A percentile compares a stretch with the other conserved stretches of the same genome.
Conservation (phyloP, 177 flowering plant genomes). For the Tripterygium wilfordii region DNA sequence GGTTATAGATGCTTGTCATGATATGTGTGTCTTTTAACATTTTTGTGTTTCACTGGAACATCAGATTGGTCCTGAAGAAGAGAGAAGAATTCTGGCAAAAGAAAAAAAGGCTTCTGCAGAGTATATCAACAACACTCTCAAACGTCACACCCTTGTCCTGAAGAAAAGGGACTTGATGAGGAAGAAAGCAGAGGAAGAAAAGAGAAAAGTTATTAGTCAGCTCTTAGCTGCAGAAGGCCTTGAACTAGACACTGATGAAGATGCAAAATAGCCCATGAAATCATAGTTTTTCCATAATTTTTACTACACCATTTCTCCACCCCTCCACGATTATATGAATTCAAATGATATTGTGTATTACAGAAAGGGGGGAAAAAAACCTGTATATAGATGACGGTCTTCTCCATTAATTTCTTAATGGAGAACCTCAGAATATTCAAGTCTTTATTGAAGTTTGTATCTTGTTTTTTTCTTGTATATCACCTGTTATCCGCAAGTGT, state of each 20-base stretch:
- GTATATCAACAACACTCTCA: slow-evolving; percentile 60
- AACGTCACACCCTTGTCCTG: slow-evolving; percentile 76
- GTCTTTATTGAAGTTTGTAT: no score
- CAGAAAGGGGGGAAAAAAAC: no score
- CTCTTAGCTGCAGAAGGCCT: slow-evolving; percentile 95
- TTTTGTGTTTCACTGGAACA: slow-evolving; percentile 1
- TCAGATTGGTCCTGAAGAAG: slow-evolving; percentile 87
- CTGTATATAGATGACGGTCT: no score
- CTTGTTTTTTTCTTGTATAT: no score
- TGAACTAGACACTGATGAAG: slow-evolving; percentile 72
- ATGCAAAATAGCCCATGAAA: no score
- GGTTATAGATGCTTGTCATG: neutral
- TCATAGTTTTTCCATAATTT: no score
- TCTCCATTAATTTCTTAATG: no score
- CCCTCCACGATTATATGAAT: no score
- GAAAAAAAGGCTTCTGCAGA: slow-evolving; percentile 82
- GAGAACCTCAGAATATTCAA: no score
- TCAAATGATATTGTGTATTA: no score
- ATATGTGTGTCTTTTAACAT: no score
- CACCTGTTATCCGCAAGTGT: neutral
- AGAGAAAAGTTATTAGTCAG: slow-evolving; percentile 47
- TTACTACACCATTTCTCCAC: no score
- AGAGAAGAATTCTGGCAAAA: slow-evolving; percentile 63
- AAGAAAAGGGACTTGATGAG: slow-evolving; percentile 87
- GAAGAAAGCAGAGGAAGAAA: slow-evolving; percentile 79